Evolutionary conservation across 768 basidiomycete genomes (phyloP).

Genomic region (Termitomyces sp.): DNA sequence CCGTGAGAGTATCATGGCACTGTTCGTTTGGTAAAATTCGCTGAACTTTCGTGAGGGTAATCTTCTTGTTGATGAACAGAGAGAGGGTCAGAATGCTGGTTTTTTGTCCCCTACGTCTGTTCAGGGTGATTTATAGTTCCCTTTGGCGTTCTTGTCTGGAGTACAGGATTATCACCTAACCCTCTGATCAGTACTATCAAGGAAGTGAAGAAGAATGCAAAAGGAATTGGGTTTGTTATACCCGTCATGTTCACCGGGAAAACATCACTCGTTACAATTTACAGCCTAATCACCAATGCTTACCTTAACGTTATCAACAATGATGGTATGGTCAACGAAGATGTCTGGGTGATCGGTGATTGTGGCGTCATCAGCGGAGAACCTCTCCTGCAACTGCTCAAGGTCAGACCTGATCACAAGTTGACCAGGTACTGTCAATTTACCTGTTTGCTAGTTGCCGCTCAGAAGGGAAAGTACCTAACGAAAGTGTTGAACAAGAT

Average conservation of each 20-base stretch:
- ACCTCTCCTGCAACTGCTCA: conserved; percentile 79
- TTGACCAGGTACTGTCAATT: conserved; percentile 8
- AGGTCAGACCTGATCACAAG: conserved; percentile 31
- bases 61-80: conserved; percentile 9
- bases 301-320: conserved; percentile 56
- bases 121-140: conserved; percentile 41
- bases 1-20: conserved; percentile 28
- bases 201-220: conserved; percentile 56
- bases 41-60: not conserved
- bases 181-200: conserved; percentile 63
- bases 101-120: not conserved
- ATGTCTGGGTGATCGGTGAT: conserved; percentile 84
- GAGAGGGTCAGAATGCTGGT: conserved; percentile 1
- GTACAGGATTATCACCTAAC: conserved; percentile 80
- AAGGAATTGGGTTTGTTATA: conserved; percentile 42
- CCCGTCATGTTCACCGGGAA: not conserved
- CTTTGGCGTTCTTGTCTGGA: conserved; percentile 84
- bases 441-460: conserved; percentile 46
- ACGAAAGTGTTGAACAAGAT: conserved; percentile 62
- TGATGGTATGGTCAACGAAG: conserved; percentile 48
- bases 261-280: not conserved
- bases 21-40: not conserved
- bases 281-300: conserved; percentile 41
- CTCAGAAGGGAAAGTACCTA: conserved; percentile 70
- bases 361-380: conserved; percentile 53